Base-by-base conservation (phyloP, 371 early-diverging fungal species). In the Actinomortierella ambigua region DNA sequence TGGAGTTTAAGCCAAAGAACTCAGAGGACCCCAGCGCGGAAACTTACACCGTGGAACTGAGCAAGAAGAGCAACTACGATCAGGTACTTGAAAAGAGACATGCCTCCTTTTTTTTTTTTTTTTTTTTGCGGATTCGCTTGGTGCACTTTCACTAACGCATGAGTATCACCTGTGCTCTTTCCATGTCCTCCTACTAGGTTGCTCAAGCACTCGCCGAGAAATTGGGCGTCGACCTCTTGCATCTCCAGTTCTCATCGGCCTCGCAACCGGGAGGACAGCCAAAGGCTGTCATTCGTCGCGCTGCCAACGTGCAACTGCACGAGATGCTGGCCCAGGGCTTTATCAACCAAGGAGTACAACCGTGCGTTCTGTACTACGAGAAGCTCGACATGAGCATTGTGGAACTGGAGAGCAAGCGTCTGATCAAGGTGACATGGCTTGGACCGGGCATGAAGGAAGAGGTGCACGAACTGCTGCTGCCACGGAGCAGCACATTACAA, bases 361-460 rank as follows among this genome's bases (percentile, higher is more conserved):
- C 53, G 1, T 53, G 67, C 40, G 61, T 79, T 29, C 65, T 96
- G 11, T 84, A 81, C 57, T 98, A 95, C 69, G 97, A 98, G 66
- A 82, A 91, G 34, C 61, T 96, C 55, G 91, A 94, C 41, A 81
- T 95, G 20, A 84, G 86, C 18, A 77, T 96, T 41, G 77, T 80
- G 11, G 95, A 96, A 67, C 79, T 95, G 28, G 96, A 97, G 58
- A 85, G 79, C 46, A 94, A 93, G 69, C 86, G 88, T 40, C 53
- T 50, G 29, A 59, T 92, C 18, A 81, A 82, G 27, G 83, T 92
- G 1, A 81, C 77, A 2, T 82, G 82, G 56, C 81, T 89, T 27
- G 84, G 85, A 20, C 71, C 79, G 11, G 76, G 62, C 23, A 49
- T 81, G 64, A 79, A 78, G 50, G 84, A 85, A 11, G 78, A 78